Base-by-base conservation (phyloP, 2,329 filamentous ascomycete genomes). In the Pestalotiopsis sp. region DNA sequence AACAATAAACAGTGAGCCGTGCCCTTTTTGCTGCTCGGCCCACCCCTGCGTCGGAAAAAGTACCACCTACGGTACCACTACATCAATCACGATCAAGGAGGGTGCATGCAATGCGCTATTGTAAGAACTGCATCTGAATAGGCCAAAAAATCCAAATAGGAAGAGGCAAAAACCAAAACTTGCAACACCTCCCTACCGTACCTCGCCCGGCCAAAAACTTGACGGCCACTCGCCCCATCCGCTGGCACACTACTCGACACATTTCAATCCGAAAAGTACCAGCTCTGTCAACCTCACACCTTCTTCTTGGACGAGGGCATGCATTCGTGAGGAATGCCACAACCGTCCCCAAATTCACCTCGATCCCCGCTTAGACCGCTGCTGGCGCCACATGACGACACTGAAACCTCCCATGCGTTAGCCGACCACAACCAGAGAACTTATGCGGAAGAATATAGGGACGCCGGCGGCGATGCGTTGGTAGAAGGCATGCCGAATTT, bases 261-360 rank as follows among this genome's bases (percentile, higher is more conserved):
- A 58, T 27, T n/a, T 11, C 52, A 66, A 23, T n/a, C 23, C 57
- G 25, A 58, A 36, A 36, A 7, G 11, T 31, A 36, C n/a, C 27
- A 31, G 11, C 39, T 3, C 12, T 12, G 11, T 17, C 64, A n/a
- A 13, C 41, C 31, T 39, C 52, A 9, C 11, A 14, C n/a, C 20
- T 38, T 66, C 31, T 57, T 23, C 23, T n/a, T 49, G 25, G 45
- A 52, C 31, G 49, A 49, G 66, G 65, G 66, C 41, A 66, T 67
- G 66, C 61, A 39, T 69, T 45, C 41, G 49, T 66, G 59, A 66
- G 68, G 68, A 65, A 69, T 69, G 68, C 66, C 56, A 52, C 65
- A 41, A 23, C 65, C 27, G 68, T 65, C 52, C 68, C 45, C 52
- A 45, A 68, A 68, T n/a, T 65, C 66, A 61, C 41, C 61, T 41